Evolutionary conservation across 1,139 yeast genomes (phyloP).

Genomic region (Hemisphaericaspora lyxosophila): DNA sequence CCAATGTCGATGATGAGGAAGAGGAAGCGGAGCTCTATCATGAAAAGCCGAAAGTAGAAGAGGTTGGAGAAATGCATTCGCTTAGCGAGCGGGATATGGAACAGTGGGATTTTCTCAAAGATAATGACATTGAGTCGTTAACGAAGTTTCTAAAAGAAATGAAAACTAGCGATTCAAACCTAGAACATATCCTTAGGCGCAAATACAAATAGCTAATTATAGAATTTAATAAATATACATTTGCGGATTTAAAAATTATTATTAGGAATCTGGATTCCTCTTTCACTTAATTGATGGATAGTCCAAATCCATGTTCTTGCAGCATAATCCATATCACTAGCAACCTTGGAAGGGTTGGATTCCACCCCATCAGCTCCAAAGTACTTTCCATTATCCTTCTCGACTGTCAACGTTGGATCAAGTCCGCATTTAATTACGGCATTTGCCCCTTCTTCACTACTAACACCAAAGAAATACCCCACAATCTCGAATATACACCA

Average conservation of each 20-base stretch:
- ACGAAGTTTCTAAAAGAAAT: slow-evolving; percentile 8
- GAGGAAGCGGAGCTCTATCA: slow-evolving; percentile 8
- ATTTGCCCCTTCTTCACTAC: slow-evolving; percentile 68
- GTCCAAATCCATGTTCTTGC: slow-evolving; percentile 88
- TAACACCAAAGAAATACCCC: slow-evolving; percentile 67
- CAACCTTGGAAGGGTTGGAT: slow-evolving; percentile 55
- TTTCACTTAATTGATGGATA: slow-evolving; percentile 53
- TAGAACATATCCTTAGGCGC: slow-evolving; percentile 8
- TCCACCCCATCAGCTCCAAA: slow-evolving; percentile 60
- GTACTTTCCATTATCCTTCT: slow-evolving; percentile 68
- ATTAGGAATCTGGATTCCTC: slow-evolving; percentile 33
- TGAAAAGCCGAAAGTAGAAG: slow-evolving; percentile 8
- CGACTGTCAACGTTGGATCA: slow-evolving; percentile 49
- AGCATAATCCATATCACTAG: slow-evolving; percentile 60
- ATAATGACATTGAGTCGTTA: slow-evolving; percentile 10
- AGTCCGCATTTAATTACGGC: slow-evolving; percentile 67
- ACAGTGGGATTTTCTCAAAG: slow-evolving; percentile 1
- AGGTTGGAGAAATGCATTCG: slow-evolving; percentile 7
- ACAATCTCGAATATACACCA: slow-evolving; percentile 70
- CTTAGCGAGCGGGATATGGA: slow-evolving; percentile 3
- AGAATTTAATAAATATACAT: no score
- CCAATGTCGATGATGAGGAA: slow-evolving; percentile 8
- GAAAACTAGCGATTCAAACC: slow-evolving; percentile 8
- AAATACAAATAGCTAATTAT: slow-evolving; percentile 6
- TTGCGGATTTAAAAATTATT: background rate